phyloP scores from a whole-genome alignment of 2,329 filamentous ascomycete genomes.

The Chaetomiaceae sp. region DNA sequence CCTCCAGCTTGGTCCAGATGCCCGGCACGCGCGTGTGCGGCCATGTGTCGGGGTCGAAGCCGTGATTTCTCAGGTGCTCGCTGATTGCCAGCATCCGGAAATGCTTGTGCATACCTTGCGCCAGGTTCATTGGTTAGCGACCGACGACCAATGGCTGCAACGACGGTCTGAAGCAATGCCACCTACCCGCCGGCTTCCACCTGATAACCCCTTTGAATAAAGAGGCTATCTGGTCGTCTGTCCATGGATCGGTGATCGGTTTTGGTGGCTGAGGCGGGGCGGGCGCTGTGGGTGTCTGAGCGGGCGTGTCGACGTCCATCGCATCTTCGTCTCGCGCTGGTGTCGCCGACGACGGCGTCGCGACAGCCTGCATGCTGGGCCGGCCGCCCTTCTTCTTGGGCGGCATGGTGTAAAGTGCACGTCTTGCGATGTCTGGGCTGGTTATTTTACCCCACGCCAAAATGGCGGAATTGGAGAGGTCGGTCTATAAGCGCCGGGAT shows the following conservation, averaged over 20 bases:
- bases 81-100: slow-evolving; percentile 86
- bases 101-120: slow-evolving; percentile 82
- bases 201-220: slow-evolving; percentile 88
- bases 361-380: slow-evolving; percentile 29
- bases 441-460: no score
- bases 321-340: slow-evolving; percentile 50
- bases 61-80: slow-evolving; percentile 72
- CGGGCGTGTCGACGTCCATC: slow-evolving; percentile 54
- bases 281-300: slow-evolving; percentile 43
- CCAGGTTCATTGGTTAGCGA: slow-evolving; percentile 6
- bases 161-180: neutral
- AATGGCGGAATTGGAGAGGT: no score
- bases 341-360: slow-evolving; percentile 29
- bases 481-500: no score
- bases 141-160: no score
- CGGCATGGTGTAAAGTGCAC: slow-evolving; percentile 38
- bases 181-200: slow-evolving; percentile 87
- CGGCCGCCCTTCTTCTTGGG: slow-evolving; percentile 63
- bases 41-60: slow-evolving; percentile 62
- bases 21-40: slow-evolving; percentile 82
- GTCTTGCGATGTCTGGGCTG: no score
- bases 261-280: slow-evolving; percentile 33
- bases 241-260: slow-evolving; percentile 67
- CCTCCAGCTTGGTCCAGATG: slow-evolving; percentile 83
- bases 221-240: slow-evolving; percentile 88